phyloP scores from a whole-genome alignment of 805 yeast species.

The Zygosaccharomyces siamensis region DNA sequence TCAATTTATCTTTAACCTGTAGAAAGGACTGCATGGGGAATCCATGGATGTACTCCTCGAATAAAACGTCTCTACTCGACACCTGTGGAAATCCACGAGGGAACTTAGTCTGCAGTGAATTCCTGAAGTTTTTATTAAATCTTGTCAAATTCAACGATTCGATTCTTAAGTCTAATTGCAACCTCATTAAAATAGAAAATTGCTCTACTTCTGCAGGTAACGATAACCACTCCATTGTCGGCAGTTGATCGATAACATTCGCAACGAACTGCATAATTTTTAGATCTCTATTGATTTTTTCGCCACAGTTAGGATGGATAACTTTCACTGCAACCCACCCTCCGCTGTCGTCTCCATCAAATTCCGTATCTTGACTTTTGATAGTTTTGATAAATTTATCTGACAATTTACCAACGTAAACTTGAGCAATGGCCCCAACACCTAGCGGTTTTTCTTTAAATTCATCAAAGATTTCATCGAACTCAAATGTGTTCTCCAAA shows the following conservation, averaged over 20 bases:
- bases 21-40: conserved; percentile 73
- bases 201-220: conserved; percentile 91
- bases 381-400: conserved; percentile 39
- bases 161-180: conserved; percentile 84
- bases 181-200: conserved; percentile 76
- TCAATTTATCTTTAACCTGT: conserved; percentile 36
- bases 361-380: conserved; percentile 4
- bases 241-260: conserved; percentile 57
- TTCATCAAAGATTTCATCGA: conserved; percentile 77
- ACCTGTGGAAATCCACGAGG: conserved; percentile 68
- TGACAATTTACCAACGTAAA: conserved; percentile 67
- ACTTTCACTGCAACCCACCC: conserved; percentile 84
- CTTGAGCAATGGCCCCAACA: conserved; percentile 99
- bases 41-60: conserved; percentile 83
- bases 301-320: conserved; percentile 80
- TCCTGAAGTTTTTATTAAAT: conserved; percentile 65
- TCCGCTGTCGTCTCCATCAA: conserved; percentile 21
- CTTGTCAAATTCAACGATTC: conserved; percentile 77
- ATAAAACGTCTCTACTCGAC: conserved; percentile 66
- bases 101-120: conserved; percentile 59
- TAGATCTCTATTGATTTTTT: conserved; percentile 71
- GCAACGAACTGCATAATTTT: conserved; percentile 83
- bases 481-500: conserved; percentile 43
- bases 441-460: conserved; percentile 77
- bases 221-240: conserved; percentile 97